Evolutionary conservation across 768 basidiomycete species (phyloP).

Genomic region (Trametes sanguinea): DNA sequence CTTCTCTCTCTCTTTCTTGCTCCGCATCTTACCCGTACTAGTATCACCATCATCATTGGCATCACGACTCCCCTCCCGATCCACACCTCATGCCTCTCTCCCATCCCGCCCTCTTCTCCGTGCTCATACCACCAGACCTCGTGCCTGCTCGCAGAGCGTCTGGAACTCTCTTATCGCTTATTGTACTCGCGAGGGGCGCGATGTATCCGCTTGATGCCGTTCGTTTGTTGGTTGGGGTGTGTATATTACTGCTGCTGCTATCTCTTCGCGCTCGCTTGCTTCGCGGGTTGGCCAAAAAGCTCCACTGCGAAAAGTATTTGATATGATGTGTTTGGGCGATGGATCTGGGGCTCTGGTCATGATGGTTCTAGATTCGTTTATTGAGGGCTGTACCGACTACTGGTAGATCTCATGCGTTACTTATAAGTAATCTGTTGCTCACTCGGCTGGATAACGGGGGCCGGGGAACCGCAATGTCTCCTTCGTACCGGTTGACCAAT

Average conservation of each 20-base stretch:
- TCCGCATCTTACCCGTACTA: background rate
- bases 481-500: too few relatives aligned
- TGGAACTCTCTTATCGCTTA: background rate
- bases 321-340: background rate
- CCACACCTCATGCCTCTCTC: background rate
- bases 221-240: background rate
- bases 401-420: too few relatives aligned
- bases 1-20: background rate
- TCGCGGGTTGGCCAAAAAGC: background rate
- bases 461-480: too few relatives aligned
- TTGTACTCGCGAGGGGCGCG: slow-evolving; percentile 7
- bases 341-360: too few relatives aligned
- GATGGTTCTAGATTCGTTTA: too few relatives aligned
- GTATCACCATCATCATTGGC: background rate
- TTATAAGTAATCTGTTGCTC: too few relatives aligned
- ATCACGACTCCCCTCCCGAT: background rate
- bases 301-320: background rate
- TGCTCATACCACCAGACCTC: background rate
- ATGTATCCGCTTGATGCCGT: background rate
- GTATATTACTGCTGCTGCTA: background rate
- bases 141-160: background rate
- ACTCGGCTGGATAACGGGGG: too few relatives aligned
- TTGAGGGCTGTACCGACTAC: background rate
- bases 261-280: background rate
- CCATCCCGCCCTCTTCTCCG: background rate